A percentile compares a stretch with the other conserved stretches of the same genome.
Conservation (phyloP, 78 protist species). For the Dictyostelium citrinum region DNA sequence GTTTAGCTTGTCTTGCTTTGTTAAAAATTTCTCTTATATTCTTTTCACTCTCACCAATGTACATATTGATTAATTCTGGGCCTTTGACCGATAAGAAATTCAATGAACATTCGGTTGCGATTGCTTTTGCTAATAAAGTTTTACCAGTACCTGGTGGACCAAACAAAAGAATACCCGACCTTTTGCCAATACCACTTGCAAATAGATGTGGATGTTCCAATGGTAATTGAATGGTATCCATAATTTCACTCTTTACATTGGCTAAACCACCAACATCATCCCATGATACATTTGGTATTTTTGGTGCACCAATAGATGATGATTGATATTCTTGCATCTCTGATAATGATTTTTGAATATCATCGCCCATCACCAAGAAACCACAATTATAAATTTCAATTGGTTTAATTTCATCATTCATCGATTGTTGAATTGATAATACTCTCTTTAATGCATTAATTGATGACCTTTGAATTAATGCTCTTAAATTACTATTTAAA, state of each 20-base stretch:
- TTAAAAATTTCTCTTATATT: conserved; percentile 91
- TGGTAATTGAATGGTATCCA: conserved; percentile 96
- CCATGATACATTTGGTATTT: conserved; percentile 95
- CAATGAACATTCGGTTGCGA: conserved; percentile 85
- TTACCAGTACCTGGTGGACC: conserved; percentile 99
- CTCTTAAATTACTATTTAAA: conserved; percentile 12
- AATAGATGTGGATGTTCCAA: conserved; percentile 93
- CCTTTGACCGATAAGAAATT: conserved; percentile 88
- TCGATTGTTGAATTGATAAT: background rate
- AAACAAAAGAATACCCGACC: conserved; percentile 95
- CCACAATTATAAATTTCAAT: conserved; percentile 58
- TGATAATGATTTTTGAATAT: conserved; percentile 48
- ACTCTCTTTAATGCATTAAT: conserved; percentile 35
- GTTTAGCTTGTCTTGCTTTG: conserved; percentile 86
- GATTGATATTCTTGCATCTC: conserved; percentile 79
- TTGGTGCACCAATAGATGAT: conserved; percentile 79
- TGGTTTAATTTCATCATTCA: background rate
- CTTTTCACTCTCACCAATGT: conserved; percentile 95
- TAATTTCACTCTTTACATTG: conserved; percentile 91
- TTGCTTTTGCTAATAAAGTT: conserved; percentile 92
- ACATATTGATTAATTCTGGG: conserved; percentile 95
- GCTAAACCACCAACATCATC: conserved; percentile 98
- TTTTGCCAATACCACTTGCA: conserved; percentile 75
- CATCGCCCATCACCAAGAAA: conserved; percentile 12
- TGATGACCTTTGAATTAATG: conserved; percentile 9